These are phyloP conservation scores for Phytophthora pistaciae DNA, from an alignment of 352 stramenopile species.

Conservation along the genomic window DNA sequence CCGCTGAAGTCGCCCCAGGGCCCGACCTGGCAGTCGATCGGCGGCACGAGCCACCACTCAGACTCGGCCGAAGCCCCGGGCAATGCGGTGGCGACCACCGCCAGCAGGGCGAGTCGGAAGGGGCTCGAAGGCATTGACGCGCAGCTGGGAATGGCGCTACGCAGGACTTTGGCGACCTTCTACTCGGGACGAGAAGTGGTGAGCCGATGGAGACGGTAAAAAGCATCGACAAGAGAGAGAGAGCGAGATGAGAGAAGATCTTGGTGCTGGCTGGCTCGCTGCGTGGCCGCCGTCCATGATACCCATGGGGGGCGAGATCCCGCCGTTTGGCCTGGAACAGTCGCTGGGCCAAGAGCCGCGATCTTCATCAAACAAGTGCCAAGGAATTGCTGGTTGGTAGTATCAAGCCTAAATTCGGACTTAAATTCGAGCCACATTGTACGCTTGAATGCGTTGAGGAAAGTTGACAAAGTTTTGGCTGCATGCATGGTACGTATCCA, in stretches of 20 bases:
- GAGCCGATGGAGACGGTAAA: background rate
- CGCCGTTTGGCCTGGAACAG: too few species aligned
- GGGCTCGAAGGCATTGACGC: background rate
- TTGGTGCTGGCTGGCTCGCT: background rate
- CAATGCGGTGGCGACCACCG: background rate
- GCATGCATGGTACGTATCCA: too few species aligned
- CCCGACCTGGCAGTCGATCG: conserved; percentile 43
- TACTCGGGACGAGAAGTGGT: background rate
- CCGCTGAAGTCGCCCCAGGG: conserved; percentile 45
- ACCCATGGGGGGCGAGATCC: too few species aligned
- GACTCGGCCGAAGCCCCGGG: background rate
- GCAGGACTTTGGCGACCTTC: background rate
- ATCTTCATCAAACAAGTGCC: too few species aligned
- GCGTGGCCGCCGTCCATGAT: too few species aligned
- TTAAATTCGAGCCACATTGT: too few species aligned
- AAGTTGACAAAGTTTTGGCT: too few species aligned
- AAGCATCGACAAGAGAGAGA: background rate
- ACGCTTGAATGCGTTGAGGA: too few species aligned
- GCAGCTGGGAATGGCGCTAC: background rate
- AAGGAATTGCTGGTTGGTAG: too few species aligned
- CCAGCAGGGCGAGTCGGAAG: conserved; percentile 1
- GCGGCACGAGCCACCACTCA: background rate
- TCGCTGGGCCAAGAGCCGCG: too few species aligned
- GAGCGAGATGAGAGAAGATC: background rate
- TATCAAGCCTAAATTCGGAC: too few species aligned